These are phyloP conservation scores for Tolypocladium amazonense DNA, from an alignment of 2,329 filamentous ascomycete species.

Conservation along the genomic window DNA sequence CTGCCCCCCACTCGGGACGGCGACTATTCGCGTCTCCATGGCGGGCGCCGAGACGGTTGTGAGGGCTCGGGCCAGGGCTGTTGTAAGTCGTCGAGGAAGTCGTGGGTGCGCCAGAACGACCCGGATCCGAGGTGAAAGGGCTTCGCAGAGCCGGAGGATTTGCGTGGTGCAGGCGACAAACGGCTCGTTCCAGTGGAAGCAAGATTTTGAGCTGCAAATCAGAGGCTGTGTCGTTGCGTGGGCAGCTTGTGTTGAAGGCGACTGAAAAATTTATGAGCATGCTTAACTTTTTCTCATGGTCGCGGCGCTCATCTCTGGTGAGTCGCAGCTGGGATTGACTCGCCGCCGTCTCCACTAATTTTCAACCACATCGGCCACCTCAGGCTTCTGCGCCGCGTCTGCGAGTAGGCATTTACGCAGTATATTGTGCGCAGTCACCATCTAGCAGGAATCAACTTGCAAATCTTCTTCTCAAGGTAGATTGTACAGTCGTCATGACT, in stretches of 20 bases:
- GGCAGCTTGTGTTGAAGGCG: background rate
- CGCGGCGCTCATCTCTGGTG: background rate
- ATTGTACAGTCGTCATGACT: background rate
- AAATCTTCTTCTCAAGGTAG: background rate
- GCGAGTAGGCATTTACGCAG: no score
- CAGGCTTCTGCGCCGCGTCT: no score
- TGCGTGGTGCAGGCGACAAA: background rate
- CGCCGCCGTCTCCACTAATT: background rate
- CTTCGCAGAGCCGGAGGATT: background rate
- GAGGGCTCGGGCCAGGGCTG: slow-evolving; percentile 7
- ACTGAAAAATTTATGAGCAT: background rate
- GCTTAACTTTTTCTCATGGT: background rate
- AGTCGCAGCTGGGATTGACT: background rate
- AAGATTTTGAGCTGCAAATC: background rate
- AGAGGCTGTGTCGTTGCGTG: background rate
- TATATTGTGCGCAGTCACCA: no score
- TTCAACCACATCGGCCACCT: background rate
- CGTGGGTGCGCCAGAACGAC: background rate
- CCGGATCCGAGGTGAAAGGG: background rate
- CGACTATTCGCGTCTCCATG: slow-evolving; percentile 31
- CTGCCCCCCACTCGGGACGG: slow-evolving; percentile 17
- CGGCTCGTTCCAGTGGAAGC: background rate
- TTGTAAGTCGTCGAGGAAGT: slow-evolving; percentile 14
- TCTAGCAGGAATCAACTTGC: background rate
- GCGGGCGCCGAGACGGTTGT: slow-evolving; percentile 3